phyloP scores from a whole-genome alignment of 2,329 filamentous ascomycete genomes.

The Arthrobotrys sphaeroides region DNA sequence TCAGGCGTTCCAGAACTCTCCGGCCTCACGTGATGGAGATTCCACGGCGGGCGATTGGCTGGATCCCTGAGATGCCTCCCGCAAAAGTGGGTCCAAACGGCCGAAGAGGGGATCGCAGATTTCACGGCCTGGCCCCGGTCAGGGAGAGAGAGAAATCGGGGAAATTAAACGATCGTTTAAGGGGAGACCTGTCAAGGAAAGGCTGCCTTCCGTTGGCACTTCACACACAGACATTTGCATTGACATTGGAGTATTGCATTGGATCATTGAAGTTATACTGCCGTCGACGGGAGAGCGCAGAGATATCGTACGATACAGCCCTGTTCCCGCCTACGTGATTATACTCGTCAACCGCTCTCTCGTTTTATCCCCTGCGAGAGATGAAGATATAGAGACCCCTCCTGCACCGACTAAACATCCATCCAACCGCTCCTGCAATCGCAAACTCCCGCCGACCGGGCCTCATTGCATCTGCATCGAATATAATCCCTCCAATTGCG shows the following conservation, averaged over 20 bases:
- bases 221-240: background rate
- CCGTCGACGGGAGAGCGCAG: background rate
- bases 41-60: slow-evolving; percentile 15
- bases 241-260: background rate
- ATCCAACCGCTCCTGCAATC: background rate
- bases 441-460: background rate
- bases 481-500: background rate
- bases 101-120: slow-evolving; percentile 37
- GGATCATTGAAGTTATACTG: background rate
- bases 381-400: background rate
- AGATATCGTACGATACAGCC: background rate
- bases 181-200: slow-evolving; percentile 38
- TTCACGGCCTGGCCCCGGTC: slow-evolving; percentile 24
- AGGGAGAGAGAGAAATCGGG: slow-evolving; percentile 33
- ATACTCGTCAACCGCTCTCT: background rate
- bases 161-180: slow-evolving; percentile 54
- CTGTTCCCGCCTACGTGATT: background rate
- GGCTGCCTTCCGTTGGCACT: background rate
- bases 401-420: background rate
- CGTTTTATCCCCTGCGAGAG: background rate
- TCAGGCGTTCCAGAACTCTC: slow-evolving; percentile 19
- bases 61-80: background rate
- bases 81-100: slow-evolving; percentile 16
- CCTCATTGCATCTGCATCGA: too few species aligned
- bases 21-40: slow-evolving; percentile 9